Evolutionary conservation across 352 stramenopile genomes (phyloP).

Genomic region (Globisporangium orthogonon): DNA sequence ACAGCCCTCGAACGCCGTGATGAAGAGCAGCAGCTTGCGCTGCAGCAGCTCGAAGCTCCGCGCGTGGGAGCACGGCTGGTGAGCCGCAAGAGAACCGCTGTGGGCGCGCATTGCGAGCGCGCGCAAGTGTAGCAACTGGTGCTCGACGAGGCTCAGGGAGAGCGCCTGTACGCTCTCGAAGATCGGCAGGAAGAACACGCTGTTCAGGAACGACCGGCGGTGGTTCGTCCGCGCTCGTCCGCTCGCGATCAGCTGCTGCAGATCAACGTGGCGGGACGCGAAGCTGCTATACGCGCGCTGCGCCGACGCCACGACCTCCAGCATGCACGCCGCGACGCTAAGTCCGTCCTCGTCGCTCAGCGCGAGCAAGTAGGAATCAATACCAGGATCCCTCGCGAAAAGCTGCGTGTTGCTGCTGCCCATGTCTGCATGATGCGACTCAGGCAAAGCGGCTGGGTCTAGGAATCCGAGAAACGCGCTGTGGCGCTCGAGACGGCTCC

Average conservation of each 20-base stretch:
- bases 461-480: conserved; percentile 4
- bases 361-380: conserved; percentile 17
- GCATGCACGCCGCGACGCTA: conserved; percentile 52
- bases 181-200: conserved; percentile 37
- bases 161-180: conserved; percentile 38
- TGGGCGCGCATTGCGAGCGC: not conserved
- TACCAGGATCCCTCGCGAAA: too few relatives aligned
- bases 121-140: conserved; percentile 37
- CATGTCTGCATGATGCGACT: not conserved
- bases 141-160: conserved; percentile 34
- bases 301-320: conserved; percentile 42
- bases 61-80: conserved; percentile 12
- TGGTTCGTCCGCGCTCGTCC: conserved; percentile 54
- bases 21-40: conserved; percentile 54
- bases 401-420: not conserved
- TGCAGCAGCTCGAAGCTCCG: conserved; percentile 40
- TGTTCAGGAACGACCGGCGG: conserved; percentile 45
- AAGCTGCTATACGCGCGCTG: conserved; percentile 32
- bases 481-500: not conserved
- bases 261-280: conserved; percentile 20
- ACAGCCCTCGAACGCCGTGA: conserved; percentile 66
- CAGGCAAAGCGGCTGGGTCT: not conserved
- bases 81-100: not conserved
- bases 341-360: conserved; percentile 52
- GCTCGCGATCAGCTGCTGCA: conserved; percentile 25